Conservation (phyloP, 345 rosid genomes). For the Syzygium aromaticum region DNA sequence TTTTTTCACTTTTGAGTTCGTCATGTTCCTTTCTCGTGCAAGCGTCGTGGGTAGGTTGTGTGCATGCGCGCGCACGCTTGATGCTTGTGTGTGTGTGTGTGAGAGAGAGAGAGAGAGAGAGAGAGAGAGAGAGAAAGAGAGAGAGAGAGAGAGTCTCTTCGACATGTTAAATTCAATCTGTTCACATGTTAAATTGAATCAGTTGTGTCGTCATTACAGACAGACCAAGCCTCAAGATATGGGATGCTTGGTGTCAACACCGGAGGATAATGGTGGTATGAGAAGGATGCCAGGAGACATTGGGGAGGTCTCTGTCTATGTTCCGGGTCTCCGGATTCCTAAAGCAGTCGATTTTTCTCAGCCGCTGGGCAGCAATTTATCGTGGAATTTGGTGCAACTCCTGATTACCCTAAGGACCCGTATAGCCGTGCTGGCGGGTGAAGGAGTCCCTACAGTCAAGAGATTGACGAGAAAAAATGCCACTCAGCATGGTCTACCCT, state of each 20-base stretch:
- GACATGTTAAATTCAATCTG: not conserved
- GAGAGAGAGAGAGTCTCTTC: not conserved
- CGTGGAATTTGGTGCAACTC: slow-evolving; percentile 66
- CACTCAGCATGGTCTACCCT: slow-evolving; percentile 80
- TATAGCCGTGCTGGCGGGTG: slow-evolving; percentile 91
- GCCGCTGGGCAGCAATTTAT: slow-evolving; percentile 58
- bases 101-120: not conserved
- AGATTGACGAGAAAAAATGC: slow-evolving; percentile 81
- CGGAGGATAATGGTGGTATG: slow-evolving; percentile 68
- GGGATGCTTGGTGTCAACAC: slow-evolving; percentile 93
- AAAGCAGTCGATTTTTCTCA: slow-evolving; percentile 73
- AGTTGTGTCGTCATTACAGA: not conserved
- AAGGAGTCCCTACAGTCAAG: slow-evolving; percentile 88
- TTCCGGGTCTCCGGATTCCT: slow-evolving; percentile 97
- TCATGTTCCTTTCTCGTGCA: not conserved
- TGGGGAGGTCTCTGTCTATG: slow-evolving; percentile 82
- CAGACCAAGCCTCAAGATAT: slow-evolving; percentile 15
- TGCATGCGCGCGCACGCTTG: not conserved
- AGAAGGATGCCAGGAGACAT: slow-evolving; percentile 76
- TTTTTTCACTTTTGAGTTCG: not conserved
- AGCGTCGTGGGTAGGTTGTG: not conserved
- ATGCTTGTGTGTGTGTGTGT: not conserved
- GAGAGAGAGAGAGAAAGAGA: not conserved
- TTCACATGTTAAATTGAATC: not conserved
- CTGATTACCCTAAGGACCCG: slow-evolving; percentile 84